Percentiles rank a stretch among this genome's conserved stretches.
These are phyloP conservation scores for Trichoderma endophyticum DNA, from an alignment of 2,329 filamentous ascomycete genomes.

Conservation along the genomic window DNA sequence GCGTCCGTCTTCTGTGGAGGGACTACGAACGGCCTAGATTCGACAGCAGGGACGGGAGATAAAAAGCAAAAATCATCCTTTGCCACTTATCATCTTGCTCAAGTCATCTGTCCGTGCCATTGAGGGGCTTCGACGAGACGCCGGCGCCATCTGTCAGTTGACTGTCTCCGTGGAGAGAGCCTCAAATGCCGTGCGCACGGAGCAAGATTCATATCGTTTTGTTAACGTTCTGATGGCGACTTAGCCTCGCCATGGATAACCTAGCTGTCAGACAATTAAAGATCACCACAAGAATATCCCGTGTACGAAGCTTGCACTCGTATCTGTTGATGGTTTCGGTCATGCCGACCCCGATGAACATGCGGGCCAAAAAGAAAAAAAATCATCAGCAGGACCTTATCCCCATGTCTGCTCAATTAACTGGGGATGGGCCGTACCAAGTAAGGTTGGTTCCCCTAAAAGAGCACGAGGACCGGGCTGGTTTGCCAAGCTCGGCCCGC, in stretches of 20 bases:
- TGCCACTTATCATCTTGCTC: not conserved
- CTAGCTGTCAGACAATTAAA: not conserved
- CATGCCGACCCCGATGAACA: conserved; percentile 17
- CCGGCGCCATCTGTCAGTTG: not conserved
- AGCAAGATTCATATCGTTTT: conserved; percentile 3
- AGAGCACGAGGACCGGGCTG: conserved; percentile 6
- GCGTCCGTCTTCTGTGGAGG: conserved; percentile 1
- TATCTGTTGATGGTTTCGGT: conserved; percentile 3
- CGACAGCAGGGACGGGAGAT: not conserved
- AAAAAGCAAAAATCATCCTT: not conserved
- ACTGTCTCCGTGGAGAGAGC: not conserved
- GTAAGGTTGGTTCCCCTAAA: conserved; percentile 15
- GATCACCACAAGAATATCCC: not conserved
- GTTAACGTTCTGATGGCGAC: not conserved
- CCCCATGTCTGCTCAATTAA: conserved; percentile 1
- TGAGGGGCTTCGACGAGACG: not conserved
- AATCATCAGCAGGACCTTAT: not conserved
- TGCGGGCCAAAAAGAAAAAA: not conserved
- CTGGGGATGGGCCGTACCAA: not conserved
- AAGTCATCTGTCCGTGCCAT: not conserved
- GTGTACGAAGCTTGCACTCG: not conserved
- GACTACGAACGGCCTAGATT: not conserved
- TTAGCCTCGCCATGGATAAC: not conserved
- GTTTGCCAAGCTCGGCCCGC: conserved; percentile 18
- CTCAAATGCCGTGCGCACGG: not conserved